Conservation (phyloP, 805 yeast genomes). For the Brettanomyces naardenensis region DNA sequence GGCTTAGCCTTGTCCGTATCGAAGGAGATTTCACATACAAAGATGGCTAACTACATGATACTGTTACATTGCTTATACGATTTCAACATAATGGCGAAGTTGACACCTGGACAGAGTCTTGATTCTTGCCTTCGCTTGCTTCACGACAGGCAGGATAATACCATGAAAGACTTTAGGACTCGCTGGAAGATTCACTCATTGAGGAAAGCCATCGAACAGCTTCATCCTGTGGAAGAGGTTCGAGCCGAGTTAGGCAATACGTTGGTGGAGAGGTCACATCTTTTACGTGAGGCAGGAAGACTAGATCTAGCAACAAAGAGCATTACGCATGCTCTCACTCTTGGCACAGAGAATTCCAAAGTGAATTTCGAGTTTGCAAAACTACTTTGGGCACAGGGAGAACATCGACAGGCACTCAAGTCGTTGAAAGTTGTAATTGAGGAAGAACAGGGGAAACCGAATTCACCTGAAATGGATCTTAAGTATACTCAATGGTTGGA, state of each 20-base stretch:
- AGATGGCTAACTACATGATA: constrained; percentile 39
- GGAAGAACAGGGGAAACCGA: constrained; percentile 8
- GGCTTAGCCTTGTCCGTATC: constrained; percentile 51
- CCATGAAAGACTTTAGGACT: constrained; percentile 31
- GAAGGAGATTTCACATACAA: constrained; percentile 42
- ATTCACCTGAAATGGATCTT: constrained; percentile 42
- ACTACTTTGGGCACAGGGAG: constrained; percentile 84
- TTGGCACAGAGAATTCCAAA: constrained; percentile 24
- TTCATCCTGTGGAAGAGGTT: constrained; percentile 19
- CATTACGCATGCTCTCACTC: constrained; percentile 50
- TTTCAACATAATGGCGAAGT: constrained; percentile 32
- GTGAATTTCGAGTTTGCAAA: constrained; percentile 74
- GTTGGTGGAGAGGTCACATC: constrained; percentile 50
- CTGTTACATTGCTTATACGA: constrained; percentile 58
- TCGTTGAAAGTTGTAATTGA: constrained; percentile 37
- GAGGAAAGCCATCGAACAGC: constrained; percentile 29
- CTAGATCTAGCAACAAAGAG: constrained; percentile 66
- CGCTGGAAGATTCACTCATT: constrained; percentile 39
- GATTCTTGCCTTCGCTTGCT: constrained; percentile 11
- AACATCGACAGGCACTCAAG: constrained; percentile 75
- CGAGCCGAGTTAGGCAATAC: constrained; percentile 36
- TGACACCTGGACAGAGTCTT: constrained; percentile 9
- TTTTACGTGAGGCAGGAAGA: constrained; percentile 61
- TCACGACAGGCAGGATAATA: constrained; percentile 16
- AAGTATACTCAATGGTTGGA: constrained; percentile 88